Conservation (phyloP, 768 basidiomycete genomes). For the Macrocybe gigantea region DNA sequence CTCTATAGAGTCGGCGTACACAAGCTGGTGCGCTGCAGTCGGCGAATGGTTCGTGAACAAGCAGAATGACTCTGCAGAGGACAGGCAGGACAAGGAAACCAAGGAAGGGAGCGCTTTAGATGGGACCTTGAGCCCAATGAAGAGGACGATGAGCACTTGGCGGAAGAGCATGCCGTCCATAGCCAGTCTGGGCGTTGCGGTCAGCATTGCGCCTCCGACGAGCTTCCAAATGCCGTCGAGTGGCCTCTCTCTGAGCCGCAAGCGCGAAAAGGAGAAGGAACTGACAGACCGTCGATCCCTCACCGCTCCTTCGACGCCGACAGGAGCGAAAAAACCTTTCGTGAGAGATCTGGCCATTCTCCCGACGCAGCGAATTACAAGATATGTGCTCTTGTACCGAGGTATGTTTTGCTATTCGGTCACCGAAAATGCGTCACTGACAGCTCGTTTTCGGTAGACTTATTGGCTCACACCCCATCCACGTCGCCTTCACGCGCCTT, state of each 20-base stretch:
- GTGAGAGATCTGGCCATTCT: conserved; percentile 63
- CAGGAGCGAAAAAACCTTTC: conserved; percentile 12
- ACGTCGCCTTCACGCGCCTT: conserved; percentile 47
- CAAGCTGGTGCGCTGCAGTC: conserved; percentile 43
- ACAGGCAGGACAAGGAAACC: neutral
- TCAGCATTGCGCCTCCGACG: neutral
- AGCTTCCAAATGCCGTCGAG: neutral
- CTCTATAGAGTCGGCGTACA: conserved; percentile 41
- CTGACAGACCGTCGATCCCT: conserved; percentile 1
- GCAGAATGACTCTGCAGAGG: neutral
- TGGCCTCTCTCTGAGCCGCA: conserved; percentile 5
- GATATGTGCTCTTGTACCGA: conserved; percentile 59
- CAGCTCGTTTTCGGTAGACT: conserved; percentile 29
- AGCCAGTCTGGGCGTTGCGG: conserved; percentile 3
- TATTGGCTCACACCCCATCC: conserved; percentile 48
- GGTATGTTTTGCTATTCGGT: conserved; percentile 30
- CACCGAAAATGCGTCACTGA: neutral
- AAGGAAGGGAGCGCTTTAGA: neutral
- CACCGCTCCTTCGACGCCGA: too few species aligned
- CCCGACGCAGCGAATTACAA: conserved; percentile 61
- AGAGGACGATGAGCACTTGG: conserved; percentile 15
- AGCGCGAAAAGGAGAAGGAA: conserved; percentile 7
- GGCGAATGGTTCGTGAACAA: conserved; percentile 36
- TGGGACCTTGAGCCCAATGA: conserved; percentile 2
- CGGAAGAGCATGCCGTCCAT: conserved; percentile 18